Evolutionary conservation across 2,329 filamentous ascomycete species (phyloP), one percentile per base, ranked within the genome.

Genomic region (Orbilia blumenaviensis): DNA sequence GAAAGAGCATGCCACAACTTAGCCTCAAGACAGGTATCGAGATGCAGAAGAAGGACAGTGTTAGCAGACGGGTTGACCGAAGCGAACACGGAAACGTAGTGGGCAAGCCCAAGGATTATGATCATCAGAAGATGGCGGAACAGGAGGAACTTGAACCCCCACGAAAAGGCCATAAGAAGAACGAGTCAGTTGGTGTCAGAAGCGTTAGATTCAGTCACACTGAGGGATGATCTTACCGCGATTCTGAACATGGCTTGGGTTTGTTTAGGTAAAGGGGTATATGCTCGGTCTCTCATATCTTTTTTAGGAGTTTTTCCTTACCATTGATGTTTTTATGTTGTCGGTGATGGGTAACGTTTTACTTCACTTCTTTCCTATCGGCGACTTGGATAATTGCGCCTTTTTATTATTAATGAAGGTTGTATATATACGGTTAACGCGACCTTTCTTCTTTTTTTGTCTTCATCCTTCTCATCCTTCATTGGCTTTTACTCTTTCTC

Each of bases 41-140:
- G 34, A 69, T 64, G 36, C 38, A 69, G 21, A 68, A 69, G 48
- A 54, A 34, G 21, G 41, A 48, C 1, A 41, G 18, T 16, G 58
- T 63, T 14, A 69, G 25, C 32, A 32, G 23, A 18, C 56, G 72
- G 6, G 64, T 76, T 1, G 72, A 76, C 23, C 29, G 72, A 23
- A 76, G 64, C 54, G 58, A 69, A 14, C 8, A 41, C 25, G 72
- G 72, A 14, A 76, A 76, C 12, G 72, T 66, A 7, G 72, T 76
- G 2, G 72, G 72, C 10, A 76, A 76, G 21, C 64, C 64, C 21
- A 69, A 69, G 32, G 63, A 75, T 29, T 62, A 71, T 18, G 52
- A 56, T 25, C 41, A 56, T 0, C 16, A 36, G 1, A 27, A 46
- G 10, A 29, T 34, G 27, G 29, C 42, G 25, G 52, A 50, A 1